These are phyloP conservation scores for Mycena indigotica DNA, from an alignment of 768 basidiomycete genomes.

Conservation along the genomic window DNA sequence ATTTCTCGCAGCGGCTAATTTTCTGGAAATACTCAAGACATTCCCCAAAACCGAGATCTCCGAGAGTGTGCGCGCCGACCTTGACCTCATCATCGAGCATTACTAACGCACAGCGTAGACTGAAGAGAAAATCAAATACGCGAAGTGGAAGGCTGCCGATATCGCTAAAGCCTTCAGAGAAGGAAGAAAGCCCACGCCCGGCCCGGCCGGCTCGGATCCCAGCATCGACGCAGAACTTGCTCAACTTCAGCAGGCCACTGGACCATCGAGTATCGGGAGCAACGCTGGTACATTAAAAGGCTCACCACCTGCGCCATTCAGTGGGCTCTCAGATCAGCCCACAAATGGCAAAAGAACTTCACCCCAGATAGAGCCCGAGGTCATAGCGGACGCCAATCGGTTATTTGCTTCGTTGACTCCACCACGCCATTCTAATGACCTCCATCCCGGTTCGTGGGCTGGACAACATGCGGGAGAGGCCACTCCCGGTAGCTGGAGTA, in stretches of 20 bases:
- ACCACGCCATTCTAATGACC: slow-evolving; percentile 21
- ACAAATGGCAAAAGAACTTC: slow-evolving; percentile 31
- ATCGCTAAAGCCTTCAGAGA: slow-evolving; percentile 95
- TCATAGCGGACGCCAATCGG: slow-evolving; percentile 23
- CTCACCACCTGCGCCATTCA: slow-evolving; percentile 29
- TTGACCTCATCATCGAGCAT: slow-evolving; percentile 5
- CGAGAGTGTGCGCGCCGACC: slow-evolving; percentile 51
- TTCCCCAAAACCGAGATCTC: slow-evolving; percentile 65
- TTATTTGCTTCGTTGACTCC: slow-evolving; percentile 28
- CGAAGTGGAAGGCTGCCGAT: slow-evolving; percentile 97
- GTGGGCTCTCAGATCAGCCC: slow-evolving; percentile 28
- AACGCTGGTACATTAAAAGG: slow-evolving; percentile 15
- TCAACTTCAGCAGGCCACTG: slow-evolving; percentile 8
- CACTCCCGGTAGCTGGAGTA: slow-evolving; percentile 72
- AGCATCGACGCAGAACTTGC: slow-evolving; percentile 28
- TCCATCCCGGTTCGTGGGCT: slow-evolving; percentile 22
- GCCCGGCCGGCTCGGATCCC: slow-evolving; percentile 60
- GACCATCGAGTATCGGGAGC: slow-evolving; percentile 14
- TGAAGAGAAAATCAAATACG: slow-evolving; percentile 87
- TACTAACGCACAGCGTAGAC: slow-evolving; percentile 46
- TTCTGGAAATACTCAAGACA: slow-evolving; percentile 83
- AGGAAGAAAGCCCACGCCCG: slow-evolving; percentile 80
- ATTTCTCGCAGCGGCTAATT: slow-evolving; percentile 93
- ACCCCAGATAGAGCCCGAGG: slow-evolving; percentile 25
- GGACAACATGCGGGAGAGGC: slow-evolving; percentile 31